Percentiles rank a stretch among this genome's conserved stretches.
Evolutionary conservation across 1,139 yeast species (phyloP).

Genomic region (Blastobotrys proliferans): DNA sequence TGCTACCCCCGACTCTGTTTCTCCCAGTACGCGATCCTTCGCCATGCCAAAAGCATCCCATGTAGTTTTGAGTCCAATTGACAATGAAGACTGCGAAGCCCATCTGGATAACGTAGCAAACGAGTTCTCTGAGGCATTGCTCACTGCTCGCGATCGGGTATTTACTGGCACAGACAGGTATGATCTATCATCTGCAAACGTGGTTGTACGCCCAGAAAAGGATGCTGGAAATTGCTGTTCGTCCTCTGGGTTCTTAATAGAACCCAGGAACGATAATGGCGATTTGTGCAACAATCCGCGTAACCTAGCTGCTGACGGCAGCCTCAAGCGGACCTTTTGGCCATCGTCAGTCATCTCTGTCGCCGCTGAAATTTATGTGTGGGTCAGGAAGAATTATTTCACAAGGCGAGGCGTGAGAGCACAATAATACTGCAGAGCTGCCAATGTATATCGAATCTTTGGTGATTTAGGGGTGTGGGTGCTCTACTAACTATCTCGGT

Average conservation of each 20-base stretch:
- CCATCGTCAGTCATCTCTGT: too few relatives aligned
- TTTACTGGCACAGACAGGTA: constrained; percentile 1
- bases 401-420: too few relatives aligned
- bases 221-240: neutral
- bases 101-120: constrained; percentile 14
- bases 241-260: neutral
- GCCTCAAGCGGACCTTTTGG: neutral
- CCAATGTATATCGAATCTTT: too few relatives aligned
- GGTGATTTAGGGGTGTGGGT: too few relatives aligned
- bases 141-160: constrained; percentile 2
- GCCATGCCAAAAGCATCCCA: constrained; percentile 5
- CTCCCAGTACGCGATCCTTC: constrained; percentile 12
- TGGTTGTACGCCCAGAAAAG: neutral
- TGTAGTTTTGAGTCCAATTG: constrained; percentile 3
- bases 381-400: too few relatives aligned
- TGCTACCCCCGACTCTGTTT: constrained; percentile 27
- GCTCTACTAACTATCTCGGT: too few relatives aligned
- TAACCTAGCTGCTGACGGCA: constrained; percentile 5
- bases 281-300: constrained; percentile 9
- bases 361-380: too few relatives aligned
- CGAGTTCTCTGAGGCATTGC: constrained; percentile 11
- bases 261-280: constrained; percentile 6
- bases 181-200: neutral
- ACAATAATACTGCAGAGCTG: too few relatives aligned
- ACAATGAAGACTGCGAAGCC: constrained; percentile 19